Percentiles rank a stretch among this genome's conserved stretches.
Evolutionary conservation across 2,329 filamentous ascomycete genomes (phyloP).

Genomic region (Aspergillus viridinutans): DNA sequence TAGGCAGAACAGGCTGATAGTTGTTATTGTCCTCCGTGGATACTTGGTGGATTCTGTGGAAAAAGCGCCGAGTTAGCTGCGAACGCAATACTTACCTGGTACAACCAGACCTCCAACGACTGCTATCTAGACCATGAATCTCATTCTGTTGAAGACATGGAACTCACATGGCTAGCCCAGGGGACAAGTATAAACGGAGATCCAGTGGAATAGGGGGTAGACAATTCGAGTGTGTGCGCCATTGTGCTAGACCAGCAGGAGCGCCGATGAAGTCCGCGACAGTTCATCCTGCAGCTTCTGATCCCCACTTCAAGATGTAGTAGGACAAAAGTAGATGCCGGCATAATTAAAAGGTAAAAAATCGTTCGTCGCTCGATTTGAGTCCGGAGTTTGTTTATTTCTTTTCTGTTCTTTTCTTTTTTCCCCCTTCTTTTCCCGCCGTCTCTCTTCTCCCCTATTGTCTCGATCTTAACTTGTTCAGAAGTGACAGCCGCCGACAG

Average conservation of each 20-base stretch:
- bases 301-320: conserved; percentile 11
- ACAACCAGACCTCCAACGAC: not conserved
- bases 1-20: no score
- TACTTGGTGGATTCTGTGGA: not conserved
- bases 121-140: not conserved
- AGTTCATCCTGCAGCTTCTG: conserved; percentile 20
- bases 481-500: no score
- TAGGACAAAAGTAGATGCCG: conserved; percentile 8
- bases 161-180: conserved; percentile 4
- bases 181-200: conserved; percentile 25
- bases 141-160: not conserved
- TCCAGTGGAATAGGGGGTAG: conserved; percentile 1
- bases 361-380: not conserved
- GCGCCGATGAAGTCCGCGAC: conserved; percentile 15
- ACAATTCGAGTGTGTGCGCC: not conserved
- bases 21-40: not conserved
- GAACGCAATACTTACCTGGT: not conserved
- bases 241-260: not conserved
- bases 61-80: not conserved
- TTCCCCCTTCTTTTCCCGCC: not conserved
- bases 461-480: not conserved
- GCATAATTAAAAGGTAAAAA: not conserved
- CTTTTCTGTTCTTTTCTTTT: not conserved
- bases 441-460: not conserved
- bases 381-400: not conserved